Conservation (phyloP, 371 early-diverging fungal genomes). For the Mucor piriformis region DNA sequence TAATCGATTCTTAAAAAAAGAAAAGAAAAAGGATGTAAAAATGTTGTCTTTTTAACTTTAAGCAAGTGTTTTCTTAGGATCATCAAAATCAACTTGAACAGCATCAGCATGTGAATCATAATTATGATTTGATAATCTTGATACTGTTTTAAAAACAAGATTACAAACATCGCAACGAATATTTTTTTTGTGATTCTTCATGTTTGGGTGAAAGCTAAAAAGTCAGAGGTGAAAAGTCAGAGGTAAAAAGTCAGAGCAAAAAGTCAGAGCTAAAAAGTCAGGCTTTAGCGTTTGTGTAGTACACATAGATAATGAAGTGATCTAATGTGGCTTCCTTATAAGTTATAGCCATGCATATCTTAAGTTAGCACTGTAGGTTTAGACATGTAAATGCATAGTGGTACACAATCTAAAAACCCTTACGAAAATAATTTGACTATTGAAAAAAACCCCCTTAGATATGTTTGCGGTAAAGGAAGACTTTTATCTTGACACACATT, state of each 20-base stretch:
- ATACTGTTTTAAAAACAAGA: constrained; percentile 4
- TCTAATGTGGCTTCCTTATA: no score
- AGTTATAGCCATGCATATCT: no score
- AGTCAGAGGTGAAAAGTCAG: constrained; percentile 16
- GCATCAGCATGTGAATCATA: constrained; percentile 13
- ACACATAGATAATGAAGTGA: no score
- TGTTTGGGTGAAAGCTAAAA: constrained; percentile 1
- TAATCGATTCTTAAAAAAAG: background rate
- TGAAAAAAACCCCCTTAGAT: no score
- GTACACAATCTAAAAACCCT: no score
- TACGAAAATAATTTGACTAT: no score
- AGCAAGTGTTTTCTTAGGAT: constrained; percentile 13
- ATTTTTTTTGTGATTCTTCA: constrained; percentile 11
- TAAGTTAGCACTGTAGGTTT: no score
- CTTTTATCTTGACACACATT: no score
- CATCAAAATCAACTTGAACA: constrained; percentile 14
- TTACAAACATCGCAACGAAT: constrained; percentile 10
- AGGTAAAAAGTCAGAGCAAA: constrained; percentile 3
- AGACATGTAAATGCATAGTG: no score
- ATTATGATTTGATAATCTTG: constrained; percentile 8
- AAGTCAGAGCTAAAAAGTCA: background rate
- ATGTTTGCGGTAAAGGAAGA: no score
- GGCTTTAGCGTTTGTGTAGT: no score
- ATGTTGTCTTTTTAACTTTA: constrained; percentile 10
- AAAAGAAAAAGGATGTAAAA: background rate